Evolutionary conservation across 345 rosid species (phyloP).

Genomic region (Euphorbia peplus): DNA sequence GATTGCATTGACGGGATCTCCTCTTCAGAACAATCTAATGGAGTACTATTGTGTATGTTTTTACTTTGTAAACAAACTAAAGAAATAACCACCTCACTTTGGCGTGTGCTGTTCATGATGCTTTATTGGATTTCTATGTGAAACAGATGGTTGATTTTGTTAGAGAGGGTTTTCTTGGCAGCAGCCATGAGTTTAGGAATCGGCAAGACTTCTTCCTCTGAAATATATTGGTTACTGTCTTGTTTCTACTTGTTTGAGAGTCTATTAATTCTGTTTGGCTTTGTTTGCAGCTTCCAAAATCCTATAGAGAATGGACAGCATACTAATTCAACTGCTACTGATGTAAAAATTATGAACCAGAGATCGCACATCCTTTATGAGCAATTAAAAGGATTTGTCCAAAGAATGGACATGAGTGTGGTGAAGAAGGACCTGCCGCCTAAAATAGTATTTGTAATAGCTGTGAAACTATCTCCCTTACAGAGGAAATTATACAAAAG

Average conservation of each 20-base stretch:
- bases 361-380: conserved; percentile 98
- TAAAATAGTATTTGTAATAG: conserved; percentile 89
- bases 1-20: conserved; percentile 98
- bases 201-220: conserved; percentile 54
- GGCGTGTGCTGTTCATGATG: not conserved
- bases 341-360: conserved; percentile 98
- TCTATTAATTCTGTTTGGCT: conserved; percentile 20
- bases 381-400: conserved; percentile 96
- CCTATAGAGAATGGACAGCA: conserved; percentile 99
- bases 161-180: conserved; percentile 99
- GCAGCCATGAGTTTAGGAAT: conserved; percentile 97
- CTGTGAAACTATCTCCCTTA: conserved; percentile 91
- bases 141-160: conserved; percentile 99
- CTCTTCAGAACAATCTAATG: conserved; percentile 99
- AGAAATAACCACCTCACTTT: not conserved
- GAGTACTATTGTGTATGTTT: conserved; percentile 94
- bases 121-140: conserved; percentile 23
- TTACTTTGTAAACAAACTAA: conserved; percentile 9
- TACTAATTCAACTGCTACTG: conserved; percentile 88
- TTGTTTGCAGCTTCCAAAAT: conserved; percentile 81
- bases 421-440: conserved; percentile 98
- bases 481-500: conserved; percentile 90
- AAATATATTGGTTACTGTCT: conserved; percentile 16
- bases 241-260: conserved; percentile 9
- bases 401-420: conserved; percentile 98